phyloP scores from a whole-genome alignment of 116 monocot genomes.

The Papilionanthe hybrid region DNA sequence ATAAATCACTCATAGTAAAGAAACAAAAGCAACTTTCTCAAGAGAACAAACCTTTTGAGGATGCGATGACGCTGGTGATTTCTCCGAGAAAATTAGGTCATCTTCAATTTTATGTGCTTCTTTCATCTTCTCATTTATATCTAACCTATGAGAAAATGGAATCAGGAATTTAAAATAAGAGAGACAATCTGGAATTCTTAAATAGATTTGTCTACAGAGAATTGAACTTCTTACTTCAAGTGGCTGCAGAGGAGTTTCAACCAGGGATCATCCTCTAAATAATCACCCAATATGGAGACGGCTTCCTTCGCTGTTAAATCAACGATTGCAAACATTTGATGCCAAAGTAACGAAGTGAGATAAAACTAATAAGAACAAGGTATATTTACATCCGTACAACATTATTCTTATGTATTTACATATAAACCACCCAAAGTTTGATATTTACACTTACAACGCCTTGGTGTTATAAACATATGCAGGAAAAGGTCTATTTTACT shows the following conservation, averaged over 20 bases:
- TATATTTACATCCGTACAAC: no score
- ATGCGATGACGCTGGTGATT: constrained; percentile 11
- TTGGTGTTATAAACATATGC: no score
- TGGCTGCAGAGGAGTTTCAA: constrained; percentile 53
- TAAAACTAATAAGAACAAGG: background rate
- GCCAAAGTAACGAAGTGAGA: background rate
- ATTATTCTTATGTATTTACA: no score
- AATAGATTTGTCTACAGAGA: background rate
- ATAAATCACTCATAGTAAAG: background rate
- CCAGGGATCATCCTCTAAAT: constrained; percentile 73
- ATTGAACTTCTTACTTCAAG: constrained; percentile 44
- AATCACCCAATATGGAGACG: constrained; percentile 70
- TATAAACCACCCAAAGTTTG: no score
- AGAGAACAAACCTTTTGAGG: constrained; percentile 23
- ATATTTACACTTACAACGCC: no score
- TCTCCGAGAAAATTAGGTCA: constrained; percentile 20
- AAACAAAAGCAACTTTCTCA: background rate
- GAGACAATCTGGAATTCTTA: background rate
- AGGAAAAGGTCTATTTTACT: no score
- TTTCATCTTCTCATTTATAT: constrained; percentile 23
- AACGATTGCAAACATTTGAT: background rate
- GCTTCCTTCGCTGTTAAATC: constrained; percentile 50
- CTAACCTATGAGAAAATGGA: constrained; percentile 29
- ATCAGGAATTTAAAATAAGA: background rate
- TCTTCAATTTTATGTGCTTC: constrained; percentile 9